Evolutionary conservation across 129 eudicot species (phyloP).

Genomic region (Lactuca saligna): DNA sequence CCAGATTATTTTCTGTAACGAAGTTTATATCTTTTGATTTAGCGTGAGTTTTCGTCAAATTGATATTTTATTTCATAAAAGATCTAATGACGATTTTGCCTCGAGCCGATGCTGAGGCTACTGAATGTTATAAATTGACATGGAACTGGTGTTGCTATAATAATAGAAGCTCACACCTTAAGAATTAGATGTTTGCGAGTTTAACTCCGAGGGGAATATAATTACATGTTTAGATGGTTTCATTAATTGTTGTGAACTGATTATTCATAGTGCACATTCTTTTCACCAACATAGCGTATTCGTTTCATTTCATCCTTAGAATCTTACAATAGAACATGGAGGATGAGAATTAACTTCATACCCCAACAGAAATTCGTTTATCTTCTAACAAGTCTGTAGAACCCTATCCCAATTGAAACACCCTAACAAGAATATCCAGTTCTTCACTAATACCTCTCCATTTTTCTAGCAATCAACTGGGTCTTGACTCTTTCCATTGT

Average conservation of each 20-base stretch:
- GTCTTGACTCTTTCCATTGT: too few relatives aligned
- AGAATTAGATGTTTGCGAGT: constrained; percentile 8
- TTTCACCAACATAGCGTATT: too few relatives aligned
- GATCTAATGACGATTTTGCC: background rate
- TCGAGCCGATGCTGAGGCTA: constrained; percentile 2
- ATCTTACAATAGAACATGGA: background rate
- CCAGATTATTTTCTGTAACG: background rate
- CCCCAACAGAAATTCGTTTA: too few relatives aligned
- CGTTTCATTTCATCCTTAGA: background rate
- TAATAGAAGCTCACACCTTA: background rate
- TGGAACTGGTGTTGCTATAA: constrained; percentile 3
- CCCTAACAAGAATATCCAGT: too few relatives aligned
- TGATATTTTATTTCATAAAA: background rate
- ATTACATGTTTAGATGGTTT: background rate
- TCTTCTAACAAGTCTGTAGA: too few relatives aligned
- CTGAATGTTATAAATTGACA: constrained; percentile 3
- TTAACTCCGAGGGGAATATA: background rate
- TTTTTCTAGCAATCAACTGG: too few relatives aligned
- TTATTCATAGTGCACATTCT: background rate
- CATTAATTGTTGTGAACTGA: background rate
- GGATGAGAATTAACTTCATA: background rate
- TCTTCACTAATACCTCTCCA: too few relatives aligned
- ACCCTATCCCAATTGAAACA: too few relatives aligned
- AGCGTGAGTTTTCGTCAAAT: background rate
- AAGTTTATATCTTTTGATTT: background rate